phyloP scores from a whole-genome alignment of 2,329 filamentous ascomycete genomes.

The Pseudogymnoascus sp. region DNA sequence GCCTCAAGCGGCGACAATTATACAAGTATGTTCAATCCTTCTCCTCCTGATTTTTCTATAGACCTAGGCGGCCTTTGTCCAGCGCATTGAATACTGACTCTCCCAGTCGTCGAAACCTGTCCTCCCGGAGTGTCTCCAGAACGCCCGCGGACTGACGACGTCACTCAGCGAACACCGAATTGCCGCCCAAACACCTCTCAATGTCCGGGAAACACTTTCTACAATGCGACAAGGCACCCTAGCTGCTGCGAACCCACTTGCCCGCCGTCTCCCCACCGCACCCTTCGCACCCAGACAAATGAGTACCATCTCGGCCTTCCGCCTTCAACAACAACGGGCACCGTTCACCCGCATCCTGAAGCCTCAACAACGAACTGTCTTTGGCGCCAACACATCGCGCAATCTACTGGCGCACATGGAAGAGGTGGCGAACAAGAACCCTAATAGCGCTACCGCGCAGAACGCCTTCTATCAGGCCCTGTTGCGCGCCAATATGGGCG shows the following conservation, averaged over 20 bases:
- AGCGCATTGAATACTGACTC: neutral
- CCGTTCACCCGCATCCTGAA: conserved; percentile 11
- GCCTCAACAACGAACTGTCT: conserved; percentile 21
- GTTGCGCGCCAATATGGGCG: conserved; percentile 84
- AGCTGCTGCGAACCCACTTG: conserved; percentile 18
- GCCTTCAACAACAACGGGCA: conserved; percentile 13
- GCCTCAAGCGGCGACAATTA: neutral
- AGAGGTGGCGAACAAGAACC: conserved; percentile 87
- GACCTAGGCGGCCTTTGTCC: neutral
- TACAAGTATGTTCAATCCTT: neutral
- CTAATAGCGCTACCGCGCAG: conserved; percentile 76
- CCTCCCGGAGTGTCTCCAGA: conserved; percentile 17
- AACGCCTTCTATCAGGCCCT: conserved; percentile 91
- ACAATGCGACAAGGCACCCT: conserved; percentile 18
- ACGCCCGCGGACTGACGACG: conserved; percentile 11
- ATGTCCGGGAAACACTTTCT: conserved; percentile 13
- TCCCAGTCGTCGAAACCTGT: conserved; percentile 11
- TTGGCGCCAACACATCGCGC: conserved; percentile 31
- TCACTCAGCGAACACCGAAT: conserved; percentile 3
- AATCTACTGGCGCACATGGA: conserved; percentile 76
- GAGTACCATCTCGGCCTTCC: conserved; percentile 13
- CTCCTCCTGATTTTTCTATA: too few relatives aligned
- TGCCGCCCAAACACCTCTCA: conserved; percentile 13
- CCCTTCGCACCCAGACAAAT: neutral
- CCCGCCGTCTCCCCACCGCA: conserved; percentile 13